Percentiles rank a stretch among this genome's conserved stretches.
These are phyloP conservation scores for Linaria vulgaris DNA, from an alignment of 257 asterid genomes.

Conservation along the genomic window DNA sequence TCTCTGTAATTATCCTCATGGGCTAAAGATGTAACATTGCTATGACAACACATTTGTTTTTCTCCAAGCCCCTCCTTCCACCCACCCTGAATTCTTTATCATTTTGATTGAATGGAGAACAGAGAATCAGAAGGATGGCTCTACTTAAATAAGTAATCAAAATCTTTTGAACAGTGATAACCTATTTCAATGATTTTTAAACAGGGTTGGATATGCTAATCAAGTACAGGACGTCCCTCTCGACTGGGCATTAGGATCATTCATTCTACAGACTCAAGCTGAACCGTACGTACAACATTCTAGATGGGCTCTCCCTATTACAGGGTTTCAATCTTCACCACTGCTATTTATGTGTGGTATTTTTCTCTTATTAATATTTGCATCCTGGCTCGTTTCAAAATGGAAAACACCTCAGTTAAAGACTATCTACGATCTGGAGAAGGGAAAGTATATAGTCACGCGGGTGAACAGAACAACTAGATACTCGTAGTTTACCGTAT, in stretches of 20 bases:
- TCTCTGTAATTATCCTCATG: too few relatives aligned
- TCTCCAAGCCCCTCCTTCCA: too few relatives aligned
- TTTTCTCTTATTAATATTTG: conserved; percentile 38
- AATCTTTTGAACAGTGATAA: background rate
- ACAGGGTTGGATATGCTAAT: conserved; percentile 73
- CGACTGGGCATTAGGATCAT: conserved; percentile 97
- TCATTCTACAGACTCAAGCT: conserved; percentile 62
- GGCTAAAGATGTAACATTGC: too few relatives aligned
- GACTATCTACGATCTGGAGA: conserved; percentile 92
- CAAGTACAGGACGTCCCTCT: conserved; percentile 74
- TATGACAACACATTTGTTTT: too few relatives aligned
- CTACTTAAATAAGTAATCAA: background rate
- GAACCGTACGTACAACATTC: conserved; percentile 40
- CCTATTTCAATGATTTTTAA: conserved; percentile 1
- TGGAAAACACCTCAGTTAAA: conserved; percentile 80
- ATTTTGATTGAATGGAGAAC: too few relatives aligned
- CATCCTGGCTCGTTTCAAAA: conserved; percentile 48
- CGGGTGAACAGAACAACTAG: conserved; percentile 57
- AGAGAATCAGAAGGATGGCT: too few relatives aligned
- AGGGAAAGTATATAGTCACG: conserved; percentile 90
- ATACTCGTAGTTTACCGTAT: conserved; percentile 46
- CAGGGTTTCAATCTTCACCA: conserved; percentile 41
- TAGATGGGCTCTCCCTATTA: conserved; percentile 35
- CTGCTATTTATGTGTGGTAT: conserved; percentile 45
- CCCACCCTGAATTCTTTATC: too few relatives aligned